These are phyloP conservation scores for Chrysoporthe austroafricana DNA, from an alignment of 2,329 filamentous ascomycete species.

Conservation along the genomic window DNA sequence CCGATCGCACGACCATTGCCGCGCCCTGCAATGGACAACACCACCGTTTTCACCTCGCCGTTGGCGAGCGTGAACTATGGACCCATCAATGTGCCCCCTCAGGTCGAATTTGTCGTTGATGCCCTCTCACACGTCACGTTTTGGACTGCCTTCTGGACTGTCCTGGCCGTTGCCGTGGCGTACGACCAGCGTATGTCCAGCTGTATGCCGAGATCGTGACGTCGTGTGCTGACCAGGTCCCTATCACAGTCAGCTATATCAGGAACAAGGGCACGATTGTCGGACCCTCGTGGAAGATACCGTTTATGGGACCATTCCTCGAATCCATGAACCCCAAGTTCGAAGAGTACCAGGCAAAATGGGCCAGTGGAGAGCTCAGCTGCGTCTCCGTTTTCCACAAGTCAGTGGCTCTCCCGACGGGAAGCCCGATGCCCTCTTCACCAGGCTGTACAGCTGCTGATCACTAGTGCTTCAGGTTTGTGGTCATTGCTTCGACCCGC, in stretches of 20 bases:
- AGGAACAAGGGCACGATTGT: constrained; percentile 75
- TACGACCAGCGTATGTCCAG: constrained; percentile 84
- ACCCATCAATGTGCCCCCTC: constrained; percentile 55
- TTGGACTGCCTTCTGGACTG: constrained; percentile 68
- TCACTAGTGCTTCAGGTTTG: constrained; percentile 66
- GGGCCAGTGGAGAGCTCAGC: constrained; percentile 87
- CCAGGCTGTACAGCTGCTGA: constrained; percentile 20
- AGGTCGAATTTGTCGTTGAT: constrained; percentile 60
- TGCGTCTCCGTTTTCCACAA: constrained; percentile 99
- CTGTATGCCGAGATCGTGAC: not conserved
- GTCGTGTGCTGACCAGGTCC: constrained; percentile 11
- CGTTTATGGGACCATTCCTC: constrained; percentile 94
- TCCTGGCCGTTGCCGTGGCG: constrained; percentile 71
- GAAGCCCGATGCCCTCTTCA: not conserved
- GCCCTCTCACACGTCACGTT: constrained; percentile 60
- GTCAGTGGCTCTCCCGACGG: constrained; percentile 55
- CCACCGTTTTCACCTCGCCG: constrained; percentile 68
- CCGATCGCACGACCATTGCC: constrained; percentile 20
- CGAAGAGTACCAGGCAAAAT: constrained; percentile 88
- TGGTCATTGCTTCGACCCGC: constrained; percentile 92
- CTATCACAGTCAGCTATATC: constrained; percentile 71
- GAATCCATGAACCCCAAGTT: constrained; percentile 92
- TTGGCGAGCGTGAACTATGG: constrained; percentile 63
- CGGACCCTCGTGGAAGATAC: constrained; percentile 75
- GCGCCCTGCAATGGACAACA: constrained; percentile 56